phyloP scores from a whole-genome alignment of 2,329 filamentous ascomycete species.

The Atkinsonella hypoxylon region DNA sequence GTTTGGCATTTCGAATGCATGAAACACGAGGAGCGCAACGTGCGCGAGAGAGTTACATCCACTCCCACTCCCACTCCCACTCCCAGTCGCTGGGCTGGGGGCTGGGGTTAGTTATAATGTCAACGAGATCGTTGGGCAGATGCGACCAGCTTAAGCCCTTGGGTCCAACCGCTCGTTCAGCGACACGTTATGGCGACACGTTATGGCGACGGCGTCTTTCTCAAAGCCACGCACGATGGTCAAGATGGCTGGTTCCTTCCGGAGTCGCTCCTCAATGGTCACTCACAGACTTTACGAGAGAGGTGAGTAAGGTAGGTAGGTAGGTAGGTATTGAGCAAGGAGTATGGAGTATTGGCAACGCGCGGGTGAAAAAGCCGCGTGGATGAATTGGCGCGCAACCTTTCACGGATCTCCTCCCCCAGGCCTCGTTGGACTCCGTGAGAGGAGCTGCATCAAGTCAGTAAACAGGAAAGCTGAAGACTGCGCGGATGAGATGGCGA shows the following conservation, averaged over 20 bases:
- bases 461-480: neutral
- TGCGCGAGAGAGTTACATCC: neutral
- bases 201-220: neutral
- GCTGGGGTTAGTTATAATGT: neutral
- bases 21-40: neutral
- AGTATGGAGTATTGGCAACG: neutral
- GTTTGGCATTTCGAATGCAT: slow-evolving; percentile 17
- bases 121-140: neutral
- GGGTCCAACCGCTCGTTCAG: neutral
- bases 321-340: too few relatives aligned
- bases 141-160: neutral
- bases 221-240: neutral
- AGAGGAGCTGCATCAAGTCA: slow-evolving; percentile 11
- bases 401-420: slow-evolving; percentile 14
- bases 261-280: neutral
- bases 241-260: neutral
- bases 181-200: neutral
- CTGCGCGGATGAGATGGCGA: neutral
- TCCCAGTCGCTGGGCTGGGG: neutral
- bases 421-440: slow-evolving; percentile 10
- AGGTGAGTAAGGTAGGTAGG: too few relatives aligned
- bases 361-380: neutral
- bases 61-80: too few relatives aligned
- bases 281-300: neutral
- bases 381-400: neutral